Percentiles rank a stretch among this genome's conserved stretches.
These are phyloP conservation scores for Mycena metata DNA, from an alignment of 768 basidiomycete genomes.

Conservation along the genomic window DNA sequence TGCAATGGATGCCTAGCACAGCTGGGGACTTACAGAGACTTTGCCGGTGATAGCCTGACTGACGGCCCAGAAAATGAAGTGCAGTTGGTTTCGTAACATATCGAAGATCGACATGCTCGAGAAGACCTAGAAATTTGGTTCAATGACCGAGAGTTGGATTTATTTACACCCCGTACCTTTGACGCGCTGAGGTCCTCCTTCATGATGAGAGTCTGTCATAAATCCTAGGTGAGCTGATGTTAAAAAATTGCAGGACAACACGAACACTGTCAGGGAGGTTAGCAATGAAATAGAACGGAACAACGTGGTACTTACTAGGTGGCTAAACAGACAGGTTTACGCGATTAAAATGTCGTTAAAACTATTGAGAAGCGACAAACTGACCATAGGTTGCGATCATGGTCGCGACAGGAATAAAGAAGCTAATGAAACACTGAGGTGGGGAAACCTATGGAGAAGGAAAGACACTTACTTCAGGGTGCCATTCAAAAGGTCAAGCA, in stretches of 20 bases:
- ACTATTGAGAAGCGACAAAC: background rate
- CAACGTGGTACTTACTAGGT: constrained; percentile 32
- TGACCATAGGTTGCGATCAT: constrained; percentile 75
- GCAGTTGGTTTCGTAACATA: constrained; percentile 59
- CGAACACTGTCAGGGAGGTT: constrained; percentile 18
- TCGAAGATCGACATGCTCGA: constrained; percentile 73
- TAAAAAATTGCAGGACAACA: background rate
- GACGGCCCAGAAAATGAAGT: constrained; percentile 38
- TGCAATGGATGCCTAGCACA: background rate
- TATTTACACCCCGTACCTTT: constrained; percentile 19
- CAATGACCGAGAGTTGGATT: too few relatives aligned
- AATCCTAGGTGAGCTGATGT: constrained; percentile 1
- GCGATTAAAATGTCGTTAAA: background rate
- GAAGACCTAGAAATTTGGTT: constrained; percentile 49
- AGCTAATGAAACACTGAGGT: constrained; percentile 52
- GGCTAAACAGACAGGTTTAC: background rate
- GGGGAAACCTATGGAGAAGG: background rate
- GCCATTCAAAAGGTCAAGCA: constrained; percentile 64
- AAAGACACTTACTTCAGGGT: constrained; percentile 55
- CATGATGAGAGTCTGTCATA: constrained; percentile 55
- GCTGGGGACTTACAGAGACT: constrained; percentile 65
- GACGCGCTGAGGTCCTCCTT: constrained; percentile 57
- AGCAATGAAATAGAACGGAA: background rate
- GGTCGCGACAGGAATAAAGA: constrained; percentile 69
- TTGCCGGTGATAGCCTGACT: constrained; percentile 56